Percentiles rank a stretch among this genome's conserved stretches.
Conservation (phyloP, 2,329 filamentous ascomycete genomes). For the Phialemoniopsis sp. region DNA sequence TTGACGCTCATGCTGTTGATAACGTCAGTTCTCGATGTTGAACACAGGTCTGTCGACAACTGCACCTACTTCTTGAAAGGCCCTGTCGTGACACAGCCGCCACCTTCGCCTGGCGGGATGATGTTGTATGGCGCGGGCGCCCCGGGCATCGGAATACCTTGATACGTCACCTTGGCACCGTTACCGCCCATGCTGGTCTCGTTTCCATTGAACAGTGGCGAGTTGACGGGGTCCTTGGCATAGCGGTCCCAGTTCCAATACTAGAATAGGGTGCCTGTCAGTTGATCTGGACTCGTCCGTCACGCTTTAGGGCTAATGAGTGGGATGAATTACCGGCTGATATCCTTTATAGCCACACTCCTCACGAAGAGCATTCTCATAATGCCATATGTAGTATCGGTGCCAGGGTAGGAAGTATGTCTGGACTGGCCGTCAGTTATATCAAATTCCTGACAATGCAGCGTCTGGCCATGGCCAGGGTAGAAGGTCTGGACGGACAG, state of each 20-base stretch:
- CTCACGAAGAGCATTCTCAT: background rate
- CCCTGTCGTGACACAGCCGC: conserved; percentile 44
- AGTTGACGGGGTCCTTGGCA: conserved; percentile 35
- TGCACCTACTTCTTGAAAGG: conserved; percentile 30
- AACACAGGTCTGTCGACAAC: no score
- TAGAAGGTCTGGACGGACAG: no score
- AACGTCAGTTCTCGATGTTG: background rate
- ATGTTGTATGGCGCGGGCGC: conserved; percentile 21
- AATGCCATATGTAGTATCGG: background rate
- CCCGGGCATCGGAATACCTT: conserved; percentile 9
- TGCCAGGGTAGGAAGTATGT: background rate
- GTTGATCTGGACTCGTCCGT: no score
- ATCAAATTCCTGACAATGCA: no score
- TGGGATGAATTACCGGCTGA: background rate
- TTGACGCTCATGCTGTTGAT: background rate
- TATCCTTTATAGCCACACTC: conserved; percentile 1
- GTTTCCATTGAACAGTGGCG: conserved; percentile 47
- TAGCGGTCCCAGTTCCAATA: conserved; percentile 25
- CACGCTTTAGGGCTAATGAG: no score
- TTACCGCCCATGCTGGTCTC: conserved; percentile 40
- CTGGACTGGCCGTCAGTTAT: background rate
- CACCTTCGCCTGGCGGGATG: conserved; percentile 38
- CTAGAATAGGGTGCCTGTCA: background rate
- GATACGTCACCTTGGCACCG: conserved; percentile 18
- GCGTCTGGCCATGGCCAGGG: no score